Evolutionary conservation across 2,329 filamentous ascomycete species (phyloP).

Genomic region (Moelleriella libera): DNA sequence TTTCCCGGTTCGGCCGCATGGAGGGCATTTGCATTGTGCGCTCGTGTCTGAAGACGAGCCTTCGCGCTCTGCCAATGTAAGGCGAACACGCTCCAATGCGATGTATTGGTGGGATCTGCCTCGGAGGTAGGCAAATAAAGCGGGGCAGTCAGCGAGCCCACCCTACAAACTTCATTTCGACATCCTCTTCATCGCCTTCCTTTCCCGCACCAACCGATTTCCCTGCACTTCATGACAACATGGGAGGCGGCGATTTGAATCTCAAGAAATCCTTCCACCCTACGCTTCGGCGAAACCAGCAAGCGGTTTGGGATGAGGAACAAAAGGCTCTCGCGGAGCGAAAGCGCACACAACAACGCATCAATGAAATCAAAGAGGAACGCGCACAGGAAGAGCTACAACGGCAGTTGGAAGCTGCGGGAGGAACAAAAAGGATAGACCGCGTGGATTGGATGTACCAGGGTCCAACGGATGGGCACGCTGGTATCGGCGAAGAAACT

Average conservation of each 20-base stretch:
- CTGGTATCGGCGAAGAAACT: conserved; percentile 73
- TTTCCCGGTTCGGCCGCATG: no score
- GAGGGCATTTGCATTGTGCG: no score
- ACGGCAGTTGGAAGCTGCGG: conserved; percentile 74
- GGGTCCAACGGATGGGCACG: conserved; percentile 64
- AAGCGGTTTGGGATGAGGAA: conserved; percentile 80
- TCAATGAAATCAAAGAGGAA: conserved; percentile 90
- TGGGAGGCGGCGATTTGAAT: conserved; percentile 92
- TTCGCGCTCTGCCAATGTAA: no score
- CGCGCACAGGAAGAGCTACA: conserved; percentile 85
- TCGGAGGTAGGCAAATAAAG: no score
- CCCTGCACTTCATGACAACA: conserved; percentile 29
- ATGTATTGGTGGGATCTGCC: no score
- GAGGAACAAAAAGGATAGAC: conserved; percentile 64
- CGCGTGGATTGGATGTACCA: conserved; percentile 98
- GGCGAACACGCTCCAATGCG: no score
- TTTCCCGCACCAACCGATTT: not conserved
- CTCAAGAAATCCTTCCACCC: conserved; percentile 95
- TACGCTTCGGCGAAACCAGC: conserved; percentile 78
- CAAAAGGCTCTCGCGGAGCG: conserved; percentile 87
- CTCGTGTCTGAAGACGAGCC: no score
- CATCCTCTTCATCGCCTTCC: not conserved
- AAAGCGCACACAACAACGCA: conserved; percentile 81
- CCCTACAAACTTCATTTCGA: no score
- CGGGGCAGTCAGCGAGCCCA: no score